A percentile compares a stretch with the other conserved stretches of the same genome.
Evolutionary conservation across 441 rosid species (phyloP).

Genomic region (Erodium moschatum): DNA sequence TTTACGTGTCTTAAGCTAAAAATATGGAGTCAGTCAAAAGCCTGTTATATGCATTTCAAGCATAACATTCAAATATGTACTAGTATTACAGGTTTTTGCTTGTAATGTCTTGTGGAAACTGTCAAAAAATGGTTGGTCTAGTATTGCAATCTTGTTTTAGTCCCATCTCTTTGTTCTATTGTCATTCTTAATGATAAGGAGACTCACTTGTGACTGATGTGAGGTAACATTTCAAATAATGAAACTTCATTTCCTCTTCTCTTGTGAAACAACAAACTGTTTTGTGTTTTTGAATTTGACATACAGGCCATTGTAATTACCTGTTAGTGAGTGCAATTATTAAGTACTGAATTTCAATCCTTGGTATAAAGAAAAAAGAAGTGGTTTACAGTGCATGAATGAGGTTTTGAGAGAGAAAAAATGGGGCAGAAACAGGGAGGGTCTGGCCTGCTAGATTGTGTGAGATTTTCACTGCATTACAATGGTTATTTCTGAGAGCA

Average conservation of each 20-base stretch:
- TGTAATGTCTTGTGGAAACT: not conserved
- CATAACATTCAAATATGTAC: not conserved
- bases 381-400: not conserved
- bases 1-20: constrained; percentile 32
- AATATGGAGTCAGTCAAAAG: not conserved
- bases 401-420: constrained; percentile 4
- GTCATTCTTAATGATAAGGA: not conserved
- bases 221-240: not conserved
- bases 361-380: not conserved
- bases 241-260: not conserved
- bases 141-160: constrained; percentile 4
- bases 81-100: not conserved
- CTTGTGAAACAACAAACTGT: not conserved
- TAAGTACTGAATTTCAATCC: not conserved
- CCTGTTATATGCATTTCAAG: constrained; percentile 6
- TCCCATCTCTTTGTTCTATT: not conserved
- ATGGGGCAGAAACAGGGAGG: not conserved
- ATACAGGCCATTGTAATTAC: not conserved
- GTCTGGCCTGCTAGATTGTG: constrained; percentile 18
- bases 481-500: constrained; percentile 21
- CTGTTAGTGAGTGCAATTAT: not conserved
- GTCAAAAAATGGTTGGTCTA: constrained; percentile 7
- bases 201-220: not conserved
- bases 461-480: constrained; percentile 23
- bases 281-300: not conserved